Evolutionary conservation across 306 rosid genomes (phyloP), one percentile per base, ranked within the genome.

Genomic region (Lathyrus tuberosus): DNA sequence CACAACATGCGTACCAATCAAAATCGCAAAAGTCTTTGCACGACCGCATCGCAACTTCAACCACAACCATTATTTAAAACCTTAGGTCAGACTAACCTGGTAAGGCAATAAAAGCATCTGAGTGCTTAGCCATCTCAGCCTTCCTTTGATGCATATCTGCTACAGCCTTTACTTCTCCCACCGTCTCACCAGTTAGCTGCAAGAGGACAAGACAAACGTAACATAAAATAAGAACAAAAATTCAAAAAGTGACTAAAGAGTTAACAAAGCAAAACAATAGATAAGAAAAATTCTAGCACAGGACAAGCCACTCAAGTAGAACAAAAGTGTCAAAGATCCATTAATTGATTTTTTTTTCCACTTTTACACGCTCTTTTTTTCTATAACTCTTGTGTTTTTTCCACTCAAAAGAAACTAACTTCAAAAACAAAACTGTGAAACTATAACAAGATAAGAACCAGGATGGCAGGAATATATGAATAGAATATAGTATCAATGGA

Each of bases 101-200:
- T 79, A 94, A 84, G 80, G 97, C 99, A 81, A 94, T 94, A 83
- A 94, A 94, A 67, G 99, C 99, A 84, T 94, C 99, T 22, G 97
- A 94, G 78, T 91, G 99, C 91, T 71, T 85, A 57, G 97, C 95
- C 99, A 94, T 94, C 86, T 94, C 99, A 76, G 97, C 99, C 78
- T 94, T 94, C 77, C 99, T 88, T 86, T 91, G 96, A 69, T 94
- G 99, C 97, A 94, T 94, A 79, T 86, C 99, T 67, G 97, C 97
- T 47, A 91, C 99, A 63, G 99, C 90, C 77, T 94, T 94, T 83
- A 94, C 96, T 75, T 94, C 98, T 76, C 98, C 98, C 70, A 90
- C 92, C 66, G 98, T 90, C 86, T 87, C 99, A 57, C 99, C 97
- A 81, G 97, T 94, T 73, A 94, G 76, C 99, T 94, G 88, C 80